A percentile compares a stretch with the other conserved stretches of the same genome.
These are phyloP conservation scores for Sporothrix variecibatus DNA, from an alignment of 2,329 filamentous ascomycete genomes.

Conservation along the genomic window DNA sequence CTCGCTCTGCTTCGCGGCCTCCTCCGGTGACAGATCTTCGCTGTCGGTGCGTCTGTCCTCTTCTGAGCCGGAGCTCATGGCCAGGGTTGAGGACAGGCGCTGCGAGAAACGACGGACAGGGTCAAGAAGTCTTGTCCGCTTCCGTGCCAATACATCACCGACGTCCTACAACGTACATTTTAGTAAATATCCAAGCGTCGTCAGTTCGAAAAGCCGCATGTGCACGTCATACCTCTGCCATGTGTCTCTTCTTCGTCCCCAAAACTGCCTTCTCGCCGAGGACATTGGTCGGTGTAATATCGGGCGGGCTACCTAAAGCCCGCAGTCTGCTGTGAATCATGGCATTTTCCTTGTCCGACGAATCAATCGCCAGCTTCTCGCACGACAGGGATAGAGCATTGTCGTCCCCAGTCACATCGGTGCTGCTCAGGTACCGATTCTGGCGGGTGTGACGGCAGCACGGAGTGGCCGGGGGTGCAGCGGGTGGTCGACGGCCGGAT, in stretches of 20 bases:
- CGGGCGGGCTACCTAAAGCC: background rate
- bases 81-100: constrained; percentile 27
- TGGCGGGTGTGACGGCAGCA: constrained; percentile 8
- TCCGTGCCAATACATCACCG: constrained; percentile 15
- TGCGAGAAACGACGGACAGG: constrained; percentile 31
- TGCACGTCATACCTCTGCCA: constrained; percentile 17
- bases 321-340: constrained; percentile 1
- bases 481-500: constrained; percentile 29
- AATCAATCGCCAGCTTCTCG: constrained; percentile 19
- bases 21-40: constrained; percentile 25
- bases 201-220: background rate
- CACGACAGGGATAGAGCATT: constrained; percentile 6
- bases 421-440: constrained; percentile 12
- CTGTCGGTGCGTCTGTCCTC: background rate
- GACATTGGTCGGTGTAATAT: background rate
- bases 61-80: constrained; percentile 14
- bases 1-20: constrained; percentile 26
- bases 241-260: constrained; percentile 27
- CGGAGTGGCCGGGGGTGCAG: constrained; percentile 32
- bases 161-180: background rate
- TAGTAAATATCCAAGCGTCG: background rate
- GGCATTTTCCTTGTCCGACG: constrained; percentile 26
- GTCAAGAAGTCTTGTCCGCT: constrained; percentile 28
- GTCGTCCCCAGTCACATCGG: background rate
- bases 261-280: background rate